These are phyloP conservation scores for Mortierella sp. DNA, from an alignment of 371 early-diverging fungal species.

Conservation along the genomic window DNA sequence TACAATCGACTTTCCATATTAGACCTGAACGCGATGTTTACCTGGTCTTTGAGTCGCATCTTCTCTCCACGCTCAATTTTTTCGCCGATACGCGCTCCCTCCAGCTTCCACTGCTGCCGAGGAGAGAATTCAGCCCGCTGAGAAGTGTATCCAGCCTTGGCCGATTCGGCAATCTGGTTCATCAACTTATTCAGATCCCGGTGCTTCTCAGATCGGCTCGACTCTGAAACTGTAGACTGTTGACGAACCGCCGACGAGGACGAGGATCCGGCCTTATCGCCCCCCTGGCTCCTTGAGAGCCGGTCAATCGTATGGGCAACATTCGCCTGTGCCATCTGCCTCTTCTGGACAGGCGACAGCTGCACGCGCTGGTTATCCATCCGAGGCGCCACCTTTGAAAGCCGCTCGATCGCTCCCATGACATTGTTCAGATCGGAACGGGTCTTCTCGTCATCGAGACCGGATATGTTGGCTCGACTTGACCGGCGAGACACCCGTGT, in stretches of 20 bases:
- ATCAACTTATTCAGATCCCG: slow-evolving; percentile 48
- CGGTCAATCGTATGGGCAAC: slow-evolving; percentile 49
- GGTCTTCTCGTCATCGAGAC: slow-evolving; percentile 51
- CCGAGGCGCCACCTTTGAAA: slow-evolving; percentile 62
- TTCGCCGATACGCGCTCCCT: slow-evolving; percentile 41
- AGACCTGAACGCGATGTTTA: background rate
- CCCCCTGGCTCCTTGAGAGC: slow-evolving; percentile 59
- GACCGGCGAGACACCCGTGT: background rate
- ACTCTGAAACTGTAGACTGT: slow-evolving; percentile 7
- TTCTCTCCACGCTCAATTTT: slow-evolving; percentile 47
- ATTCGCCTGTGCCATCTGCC: slow-evolving; percentile 33
- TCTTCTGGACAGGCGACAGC: slow-evolving; percentile 40
- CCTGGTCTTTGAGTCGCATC: slow-evolving; percentile 51
- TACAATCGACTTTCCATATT: background rate
- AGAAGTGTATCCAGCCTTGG: slow-evolving; percentile 22
- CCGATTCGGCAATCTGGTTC: slow-evolving; percentile 44
- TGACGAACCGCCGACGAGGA: slow-evolving; percentile 3
- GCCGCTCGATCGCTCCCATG: slow-evolving; percentile 64
- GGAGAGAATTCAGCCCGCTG: slow-evolving; percentile 50
- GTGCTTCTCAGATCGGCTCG: slow-evolving; percentile 8
- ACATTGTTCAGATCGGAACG: slow-evolving; percentile 63
- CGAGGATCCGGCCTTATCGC: slow-evolving; percentile 7
- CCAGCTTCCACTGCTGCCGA: slow-evolving; percentile 48
- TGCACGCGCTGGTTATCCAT: slow-evolving; percentile 66
- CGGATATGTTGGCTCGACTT: background rate